Evolutionary conservation across 371 early-diverging fungal species (phyloP), one percentile per base, ranked within the genome.

Genomic region (Mucor ambiguus): DNA sequence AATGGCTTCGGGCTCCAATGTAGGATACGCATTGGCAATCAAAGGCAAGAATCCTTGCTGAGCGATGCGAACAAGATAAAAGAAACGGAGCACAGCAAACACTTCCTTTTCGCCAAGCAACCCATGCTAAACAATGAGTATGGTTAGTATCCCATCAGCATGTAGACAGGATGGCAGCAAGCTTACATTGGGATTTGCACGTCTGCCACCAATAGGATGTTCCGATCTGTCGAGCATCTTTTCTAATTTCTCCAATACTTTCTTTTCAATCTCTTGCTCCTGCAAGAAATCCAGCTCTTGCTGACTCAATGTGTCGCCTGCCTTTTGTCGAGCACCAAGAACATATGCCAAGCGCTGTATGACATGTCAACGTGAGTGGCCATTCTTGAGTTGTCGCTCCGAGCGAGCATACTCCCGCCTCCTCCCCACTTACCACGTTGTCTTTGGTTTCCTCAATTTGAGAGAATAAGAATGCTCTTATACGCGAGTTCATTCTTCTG

Each of bases 11-110:
- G 63, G 57, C 46, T 71, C 71, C 14, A 71, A 1, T 3, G 43
- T 20, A 4, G 71, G 71, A 44, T 46, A 63, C 4, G 26, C 38
- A 20, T n/a, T 29, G 1, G 60, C 18, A n/a, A 67, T 41, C n/a
- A 67, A 6, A 29, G 58, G 33, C 26, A 71, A 59, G 16, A 59
- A 67, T 4, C 71, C 71, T 63, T 71, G 71, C 26, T 71, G 71
- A 32, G 67, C 61, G 4, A 71, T 10, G 26, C 71, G 59, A 12
- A 71, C 71, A 4, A 71, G 14, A 10, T 71, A 71, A 48, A 71
- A 71, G 43, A 71, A 63, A 24, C 66, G 67, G 7, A 71, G 22
- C 1, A 67, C 9, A 8, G 52, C 22, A 4, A 44, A 41, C 4
- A 11, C 32, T 3, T 63, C 43, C 54, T 14, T 18, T 37, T 26